Evolutionary conservation across 2,329 filamentous ascomycete genomes (phyloP), one percentile per base, ranked within the genome.

Genomic region (Elsinoe arachidis): DNA sequence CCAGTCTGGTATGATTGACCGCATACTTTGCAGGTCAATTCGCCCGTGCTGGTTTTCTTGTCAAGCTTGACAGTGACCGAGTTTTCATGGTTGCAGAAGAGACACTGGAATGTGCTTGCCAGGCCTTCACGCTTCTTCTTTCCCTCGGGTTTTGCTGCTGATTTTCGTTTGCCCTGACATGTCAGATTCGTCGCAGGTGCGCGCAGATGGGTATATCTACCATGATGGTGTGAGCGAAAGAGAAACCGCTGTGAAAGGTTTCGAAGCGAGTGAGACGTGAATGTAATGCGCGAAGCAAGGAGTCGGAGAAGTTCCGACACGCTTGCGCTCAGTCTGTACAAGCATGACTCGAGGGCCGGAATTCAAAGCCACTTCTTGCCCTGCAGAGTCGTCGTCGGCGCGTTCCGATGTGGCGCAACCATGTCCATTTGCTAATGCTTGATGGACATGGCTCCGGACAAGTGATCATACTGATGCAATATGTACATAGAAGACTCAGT

Each of bases 11-110:
- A 99, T 60, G 84, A 86, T 74, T 97, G 92, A 2, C 89, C 91
- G 72, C 93, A 99, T 55, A 96, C 83, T 70, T 92, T 95, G 77
- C 93, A 99, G 59, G 86, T 83, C 23, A 99, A 78, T 60, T 87
- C 83, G 47, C 92, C 93, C 37, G 96, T 81, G 54, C 90, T 90
- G 26, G 84, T 78, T 71, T 97, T 97, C 79, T 95, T 96, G 70
- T 99, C 90, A 53, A 99, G 80, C 73, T 95, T 93, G 64, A 96
- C 88, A 26, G 83, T 81, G 55, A 99, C 88, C 0, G 91, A 89
- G 63, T 90, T 93, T 70, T 97, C 93, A 74, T 97, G 91, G 72
- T 96, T 97, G 79, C 93, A 99, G 76, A 99, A 99, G 46, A 99
- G 84, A 70, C 93, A 99, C 58, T 91, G 89, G 73, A 99, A 99